phyloP scores from a whole-genome alignment of 2,329 filamentous ascomycete species.

The Microcyclosporella mali region DNA sequence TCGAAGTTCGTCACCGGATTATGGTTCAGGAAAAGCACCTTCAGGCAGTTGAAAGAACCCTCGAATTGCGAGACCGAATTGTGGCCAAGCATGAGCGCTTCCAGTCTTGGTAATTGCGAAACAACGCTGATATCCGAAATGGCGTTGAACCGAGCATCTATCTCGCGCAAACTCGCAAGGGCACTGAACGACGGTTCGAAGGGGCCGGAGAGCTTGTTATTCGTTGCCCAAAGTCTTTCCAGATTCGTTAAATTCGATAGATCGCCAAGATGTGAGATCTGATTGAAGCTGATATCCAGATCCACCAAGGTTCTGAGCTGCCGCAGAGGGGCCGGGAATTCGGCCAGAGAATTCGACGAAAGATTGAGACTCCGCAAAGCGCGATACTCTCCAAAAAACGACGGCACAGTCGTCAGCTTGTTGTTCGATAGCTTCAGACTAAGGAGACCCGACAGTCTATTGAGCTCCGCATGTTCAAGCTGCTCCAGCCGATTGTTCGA shows the following conservation, averaged over 20 bases:
- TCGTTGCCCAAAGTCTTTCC: slow-evolving; percentile 89
- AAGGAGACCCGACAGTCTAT: slow-evolving; percentile 67
- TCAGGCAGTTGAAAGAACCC: slow-evolving; percentile 77
- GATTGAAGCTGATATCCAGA: slow-evolving; percentile 94
- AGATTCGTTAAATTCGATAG: slow-evolving; percentile 73
- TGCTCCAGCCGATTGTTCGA: slow-evolving; percentile 91
- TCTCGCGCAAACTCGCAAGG: slow-evolving; percentile 74
- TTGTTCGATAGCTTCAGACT: slow-evolving; percentile 95
- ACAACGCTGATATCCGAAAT: slow-evolving; percentile 85
- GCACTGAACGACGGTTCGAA: slow-evolving; percentile 64
- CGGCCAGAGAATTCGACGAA: slow-evolving; percentile 84
- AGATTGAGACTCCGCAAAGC: slow-evolving; percentile 78
- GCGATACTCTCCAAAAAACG: slow-evolving; percentile 75
- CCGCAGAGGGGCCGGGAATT: slow-evolving; percentile 80
- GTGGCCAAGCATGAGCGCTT: slow-evolving; percentile 84
- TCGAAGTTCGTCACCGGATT: slow-evolving; percentile 95
- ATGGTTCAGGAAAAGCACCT: slow-evolving; percentile 82
- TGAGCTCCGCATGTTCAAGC: slow-evolving; percentile 75
- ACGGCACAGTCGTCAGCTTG: slow-evolving; percentile 68
- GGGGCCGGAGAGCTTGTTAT: slow-evolving; percentile 75
- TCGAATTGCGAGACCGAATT: slow-evolving; percentile 87
- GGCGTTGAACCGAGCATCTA: slow-evolving; percentile 90
- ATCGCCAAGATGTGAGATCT: slow-evolving; percentile 70
- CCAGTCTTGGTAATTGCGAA: slow-evolving; percentile 74
- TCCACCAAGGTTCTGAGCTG: slow-evolving; percentile 78